Base-by-base conservation (phyloP, 140 eudicot species). In the Cichorium intybus region DNA sequence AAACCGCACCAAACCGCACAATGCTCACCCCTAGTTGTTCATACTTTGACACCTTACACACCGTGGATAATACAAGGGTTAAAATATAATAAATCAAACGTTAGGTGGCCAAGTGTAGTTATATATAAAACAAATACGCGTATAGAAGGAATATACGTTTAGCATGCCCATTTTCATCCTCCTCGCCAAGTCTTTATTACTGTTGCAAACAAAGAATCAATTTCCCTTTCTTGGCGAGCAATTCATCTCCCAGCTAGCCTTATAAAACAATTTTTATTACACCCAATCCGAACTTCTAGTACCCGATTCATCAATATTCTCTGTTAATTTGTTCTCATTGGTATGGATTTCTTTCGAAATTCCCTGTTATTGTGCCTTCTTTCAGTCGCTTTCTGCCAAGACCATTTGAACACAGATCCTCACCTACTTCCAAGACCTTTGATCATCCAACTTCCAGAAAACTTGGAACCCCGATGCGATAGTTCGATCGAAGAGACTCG, bases 341-440 rank as follows among this genome's bases (percentile, higher is more conserved):
- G 5, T 50, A 69, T 58, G 67, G 22, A 16, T 55, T 27, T 26
- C 34, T 7, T 55, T 23, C 24, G 6, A 8, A 18, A 4, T 5
- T 15, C 4, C 6, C 22, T 70, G 21, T 6, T 47, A 2, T 6
- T 59, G 34, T 21, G 20, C 60, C 21, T 70, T 9, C 23, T 70
- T 59, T 31, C 75, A 12, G 28, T 23, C 59, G 48, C 75, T 10
- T 59, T 59, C 15, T 47, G 68, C 5, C 35, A 69, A 24, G 35
- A 53, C 5, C 60, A 49, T 0, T 10, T 7, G 10, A 17, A 67
- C 24, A 22, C 56, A 11, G 62, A 77, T 11, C 27, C 76, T 29
- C 76, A 76, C 48, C 11, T 23, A 6, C 66, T 80, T 56, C 84
- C 82, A 1, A 74, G 86, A 20, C 82, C 95, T 48, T 47, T 82